Base-by-base conservation (phyloP, 2,329 filamentous ascomycete species). In the Polychaeton citri region DNA sequence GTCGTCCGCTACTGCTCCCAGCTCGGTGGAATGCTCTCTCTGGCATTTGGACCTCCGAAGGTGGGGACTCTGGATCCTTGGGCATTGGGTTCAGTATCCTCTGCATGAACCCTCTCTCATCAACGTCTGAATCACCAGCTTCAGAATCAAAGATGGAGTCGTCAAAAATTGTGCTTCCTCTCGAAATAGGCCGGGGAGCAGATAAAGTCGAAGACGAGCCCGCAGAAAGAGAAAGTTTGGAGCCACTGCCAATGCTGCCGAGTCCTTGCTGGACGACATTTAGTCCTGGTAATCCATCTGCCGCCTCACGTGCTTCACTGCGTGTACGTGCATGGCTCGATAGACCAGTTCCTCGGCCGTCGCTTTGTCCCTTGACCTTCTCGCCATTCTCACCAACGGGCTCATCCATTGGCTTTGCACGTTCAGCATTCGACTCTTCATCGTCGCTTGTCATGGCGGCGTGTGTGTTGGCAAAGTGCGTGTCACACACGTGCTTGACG, bases 401-500 rank as follows among this genome's bases (percentile, higher is more conserved):
- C 65, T 58, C 17, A 72, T 62, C 28, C 66, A 50, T 41, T 3
- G 51, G 66, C 44, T 78, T 74, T 0, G 84, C 83, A 8, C 80
- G 72, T 50, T 94, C 86, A 1, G 60, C 57, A n/a, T 66, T 70
- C 30, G 67, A 62, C 54, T 84, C 79, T 20, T 79, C 60, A 33
- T 81, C 74, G 48, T 87, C 81, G 1, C 74, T 68, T 1, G 72
- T 76, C 12, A 70, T 68, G 0, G 81, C 78, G 2, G 70, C 62
- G 33, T 72, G 72, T 1, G 76, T 77, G 52, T 92, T 81, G 36
- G 77, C 81, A 55, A 98, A 98, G 61, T 98, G 90, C 0, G 85
- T 86, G 50, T 96, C 87, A 35, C 90, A 88, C 15, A 96, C 64
- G 60, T 98, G 90, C 60, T 95, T 87, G 34, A 96, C 68, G 1